Evolutionary conservation across 164 flowering plant species (phyloP), one percentile per base, ranked within the genome.

Genomic region (Protea cynaroides): DNA sequence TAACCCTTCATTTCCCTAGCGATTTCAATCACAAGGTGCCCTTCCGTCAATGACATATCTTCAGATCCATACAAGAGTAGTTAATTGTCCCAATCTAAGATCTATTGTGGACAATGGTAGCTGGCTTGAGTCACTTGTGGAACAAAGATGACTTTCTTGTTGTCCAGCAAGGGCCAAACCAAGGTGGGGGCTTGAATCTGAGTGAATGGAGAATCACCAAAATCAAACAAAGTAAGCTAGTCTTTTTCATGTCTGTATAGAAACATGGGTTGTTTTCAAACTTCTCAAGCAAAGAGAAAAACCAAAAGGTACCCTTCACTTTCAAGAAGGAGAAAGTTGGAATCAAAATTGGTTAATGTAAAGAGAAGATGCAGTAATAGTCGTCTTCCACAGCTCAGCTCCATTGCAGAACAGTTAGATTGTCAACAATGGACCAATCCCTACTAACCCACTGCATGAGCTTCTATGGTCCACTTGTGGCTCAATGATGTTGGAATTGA

Each of bases 61-160:
- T 17, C 25, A 59, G 62, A 59, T 37, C 49, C 47, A 18, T 59
- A 37, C 62, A 59, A 40, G 38, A 59, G n/a, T 49, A 19, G 49
- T 59, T 59, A 0, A 10, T 2, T 4, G 10, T 9, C 44, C 23
- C 10, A 37, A 37, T 1, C 13, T 40, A 40, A 1, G 2, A 37
- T 9, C 13, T 37, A 7, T 38, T 15, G 37, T n/a, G 49, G 25
- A 37, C 9, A 4, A 21, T 19, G 49, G 62, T 13, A 8, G 19
- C 25, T 56, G 47, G 49, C 21, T 38, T 21, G 29, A 23, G 62
- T 21, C 62, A 40, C 49, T 19, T 36, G 23, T 14, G 12, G 15
- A 25, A 43, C 49, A 40, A 59, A 59, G 7, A 59, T 38, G 62
- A 8, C 50, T 38, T 59, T 43, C 43, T 40, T 40, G 24, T 25